These are phyloP conservation scores for Isatis tinctoria DNA, from an alignment of 345 rosid genomes.

Conservation along the genomic window DNA sequence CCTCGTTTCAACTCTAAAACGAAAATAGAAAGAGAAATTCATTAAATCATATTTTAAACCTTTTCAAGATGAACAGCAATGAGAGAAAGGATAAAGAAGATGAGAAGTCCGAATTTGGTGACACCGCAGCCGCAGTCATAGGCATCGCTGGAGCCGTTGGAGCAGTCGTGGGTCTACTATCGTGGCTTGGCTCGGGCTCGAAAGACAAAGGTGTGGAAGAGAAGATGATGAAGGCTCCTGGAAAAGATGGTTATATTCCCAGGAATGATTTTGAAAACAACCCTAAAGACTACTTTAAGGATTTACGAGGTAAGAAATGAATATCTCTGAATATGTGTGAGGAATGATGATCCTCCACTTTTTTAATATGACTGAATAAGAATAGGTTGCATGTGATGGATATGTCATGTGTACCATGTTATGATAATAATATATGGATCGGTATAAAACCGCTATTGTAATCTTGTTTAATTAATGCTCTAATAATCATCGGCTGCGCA, in stretches of 20 bases:
- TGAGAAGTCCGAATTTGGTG: background rate
- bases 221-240: slow-evolving; percentile 27
- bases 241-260: background rate
- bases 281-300: slow-evolving; percentile 8
- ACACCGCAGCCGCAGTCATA: background rate
- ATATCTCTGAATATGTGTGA: background rate
- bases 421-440: too few relatives aligned
- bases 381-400: too few relatives aligned
- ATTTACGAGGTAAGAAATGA: slow-evolving; percentile 6
- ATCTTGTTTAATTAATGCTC: too few relatives aligned
- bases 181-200: background rate
- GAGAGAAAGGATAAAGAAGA: background rate
- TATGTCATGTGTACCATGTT: too few relatives aligned
- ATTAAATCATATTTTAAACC: background rate
- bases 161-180: background rate
- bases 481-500: too few relatives aligned
- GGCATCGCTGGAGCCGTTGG: slow-evolving; percentile 18
- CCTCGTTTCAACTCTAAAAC: background rate
- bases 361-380: too few relatives aligned
- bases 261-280: slow-evolving; percentile 1
- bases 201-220: background rate
- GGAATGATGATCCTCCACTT: too few relatives aligned
- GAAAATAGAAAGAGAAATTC: background rate
- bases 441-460: too few relatives aligned
- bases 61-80: background rate